These are phyloP conservation scores for Botryotinia globosa DNA, from an alignment of 2,329 filamentous ascomycete genomes.

Conservation along the genomic window DNA sequence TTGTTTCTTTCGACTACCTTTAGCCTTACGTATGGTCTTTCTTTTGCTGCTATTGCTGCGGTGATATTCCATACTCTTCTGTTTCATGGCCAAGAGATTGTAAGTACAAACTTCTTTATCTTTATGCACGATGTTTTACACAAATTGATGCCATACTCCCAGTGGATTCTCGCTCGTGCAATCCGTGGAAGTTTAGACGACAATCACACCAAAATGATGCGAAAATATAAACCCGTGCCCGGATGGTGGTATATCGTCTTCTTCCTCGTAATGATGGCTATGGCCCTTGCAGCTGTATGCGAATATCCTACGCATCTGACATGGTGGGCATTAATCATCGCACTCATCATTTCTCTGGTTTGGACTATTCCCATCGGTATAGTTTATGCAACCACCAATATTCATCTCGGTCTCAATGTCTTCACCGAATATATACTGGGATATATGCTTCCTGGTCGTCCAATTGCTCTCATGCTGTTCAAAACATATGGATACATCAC, in stretches of 20 bases:
- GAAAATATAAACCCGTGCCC: conserved; percentile 53
- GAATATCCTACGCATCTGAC: conserved; percentile 23
- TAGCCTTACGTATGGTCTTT: conserved; percentile 66
- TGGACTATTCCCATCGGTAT: conserved; percentile 60
- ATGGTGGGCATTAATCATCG: conserved; percentile 34
- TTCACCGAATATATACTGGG: conserved; percentile 71
- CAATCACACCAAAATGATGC: conserved; percentile 52
- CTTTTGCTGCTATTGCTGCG: conserved; percentile 68
- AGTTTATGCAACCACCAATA: conserved; percentile 67
- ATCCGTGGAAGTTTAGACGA: conserved; percentile 47
- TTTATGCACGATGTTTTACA: not conserved
- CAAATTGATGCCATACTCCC: not conserved
- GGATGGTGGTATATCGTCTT: conserved; percentile 55
- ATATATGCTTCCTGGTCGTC: conserved; percentile 68
- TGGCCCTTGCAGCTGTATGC: conserved; percentile 34
- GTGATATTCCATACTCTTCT: conserved; percentile 66
- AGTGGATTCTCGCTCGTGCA: conserved; percentile 60
- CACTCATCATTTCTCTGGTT: conserved; percentile 38
- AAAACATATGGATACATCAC: conserved; percentile 38
- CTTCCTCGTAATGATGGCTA: conserved; percentile 47
- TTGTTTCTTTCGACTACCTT: conserved; percentile 72
- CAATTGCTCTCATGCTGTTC: conserved; percentile 75
- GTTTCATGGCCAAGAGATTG: conserved; percentile 65
- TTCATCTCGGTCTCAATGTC: conserved; percentile 69
- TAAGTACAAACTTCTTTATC: not conserved